Evolutionary conservation across 164 flowering plant genomes (phyloP).

Genomic region (Chloranthus sessilifolius): DNA sequence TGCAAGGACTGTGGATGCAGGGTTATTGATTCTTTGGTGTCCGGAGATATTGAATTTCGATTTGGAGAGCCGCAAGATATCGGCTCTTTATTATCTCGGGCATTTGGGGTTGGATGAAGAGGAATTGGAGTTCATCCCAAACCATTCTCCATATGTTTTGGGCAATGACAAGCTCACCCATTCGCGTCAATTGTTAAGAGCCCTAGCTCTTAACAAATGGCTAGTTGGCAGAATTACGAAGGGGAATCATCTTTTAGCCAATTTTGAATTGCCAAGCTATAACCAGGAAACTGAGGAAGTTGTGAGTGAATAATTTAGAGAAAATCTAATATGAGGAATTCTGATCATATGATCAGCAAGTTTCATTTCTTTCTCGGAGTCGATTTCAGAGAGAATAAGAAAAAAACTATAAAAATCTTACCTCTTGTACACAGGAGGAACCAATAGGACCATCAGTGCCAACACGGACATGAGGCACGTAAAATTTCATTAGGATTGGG

Average conservation of each 20-base stretch:
- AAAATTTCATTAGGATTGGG: too few relatives aligned
- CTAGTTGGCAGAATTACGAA: conserved; percentile 36
- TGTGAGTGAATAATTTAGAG: too few relatives aligned
- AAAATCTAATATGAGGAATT: too few relatives aligned
- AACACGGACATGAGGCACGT: conserved; percentile 46
- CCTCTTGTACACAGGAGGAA: conserved; percentile 24
- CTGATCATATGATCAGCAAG: too few relatives aligned
- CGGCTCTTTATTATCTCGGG: conserved; percentile 27
- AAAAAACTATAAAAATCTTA: conserved; percentile 39
- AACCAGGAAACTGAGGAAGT: conserved; percentile 32
- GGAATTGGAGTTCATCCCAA: conserved; percentile 22
- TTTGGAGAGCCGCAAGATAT: background rate
- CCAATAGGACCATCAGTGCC: conserved; percentile 46
- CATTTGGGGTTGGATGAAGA: conserved; percentile 40
- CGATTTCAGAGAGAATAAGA: conserved; percentile 61
- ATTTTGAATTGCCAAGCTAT: conserved; percentile 18
- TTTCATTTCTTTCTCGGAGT: conserved; percentile 47
- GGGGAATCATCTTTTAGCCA: conserved; percentile 38
- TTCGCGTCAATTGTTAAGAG: conserved; percentile 53
- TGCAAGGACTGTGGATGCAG: conserved; percentile 31
- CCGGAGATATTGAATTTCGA: conserved; percentile 41
- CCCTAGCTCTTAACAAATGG: conserved; percentile 54
- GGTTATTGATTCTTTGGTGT: conserved; percentile 35
- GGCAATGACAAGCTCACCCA: conserved; percentile 55
- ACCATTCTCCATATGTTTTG: conserved; percentile 38